Conservation (phyloP, 495 filamentous ascomycete genomes). For the Aspergillus asperescens region DNA sequence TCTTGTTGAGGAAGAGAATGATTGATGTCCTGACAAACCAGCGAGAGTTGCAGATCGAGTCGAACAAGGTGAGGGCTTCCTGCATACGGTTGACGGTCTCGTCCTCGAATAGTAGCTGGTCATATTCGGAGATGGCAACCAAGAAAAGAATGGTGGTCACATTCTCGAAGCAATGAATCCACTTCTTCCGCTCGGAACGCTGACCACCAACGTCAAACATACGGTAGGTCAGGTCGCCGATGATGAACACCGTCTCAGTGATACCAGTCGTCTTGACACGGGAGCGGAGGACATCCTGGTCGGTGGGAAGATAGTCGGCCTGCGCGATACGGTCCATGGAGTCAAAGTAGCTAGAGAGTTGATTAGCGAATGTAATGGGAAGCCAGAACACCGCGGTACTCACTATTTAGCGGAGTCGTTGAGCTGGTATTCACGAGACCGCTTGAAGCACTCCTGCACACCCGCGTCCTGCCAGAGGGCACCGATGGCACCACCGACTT, state of each 20-base stretch:
- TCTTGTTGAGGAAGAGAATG: constrained; percentile 99
- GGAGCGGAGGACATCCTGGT: constrained; percentile 95
- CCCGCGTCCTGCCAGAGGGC: constrained; percentile 91
- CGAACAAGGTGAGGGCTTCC: constrained; percentile 94
- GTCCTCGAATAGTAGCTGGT: constrained; percentile 96
- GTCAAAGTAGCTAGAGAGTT: constrained; percentile 77
- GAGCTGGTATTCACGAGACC: constrained; percentile 91
- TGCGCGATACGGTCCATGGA: constrained; percentile 88
- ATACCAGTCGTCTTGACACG: constrained; percentile 99
- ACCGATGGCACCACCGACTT: constrained; percentile 90
- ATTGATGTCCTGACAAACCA: constrained; percentile 99
- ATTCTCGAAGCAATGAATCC: constrained; percentile 99
- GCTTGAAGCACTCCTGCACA: constrained; percentile 93
- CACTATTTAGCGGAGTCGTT: constrained; percentile 99
- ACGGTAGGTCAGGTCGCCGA: constrained; percentile 93
- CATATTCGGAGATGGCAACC: constrained; percentile 98
- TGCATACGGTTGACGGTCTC: constrained; percentile 92
- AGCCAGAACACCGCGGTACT: constrained; percentile 30
- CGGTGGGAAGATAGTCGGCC: constrained; percentile 91
- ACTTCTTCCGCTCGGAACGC: constrained; percentile 99
- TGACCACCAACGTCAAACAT: constrained; percentile 99
- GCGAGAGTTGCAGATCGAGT: constrained; percentile 97
- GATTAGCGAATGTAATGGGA: constrained; percentile 1
- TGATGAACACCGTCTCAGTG: constrained; percentile 97
- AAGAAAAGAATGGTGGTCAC: constrained; percentile 98